A percentile compares a stretch with the other conserved stretches of the same genome.
Evolutionary conservation across 1,284 basidiomycete species (phyloP).

Genomic region (Farysia itapuensis): DNA sequence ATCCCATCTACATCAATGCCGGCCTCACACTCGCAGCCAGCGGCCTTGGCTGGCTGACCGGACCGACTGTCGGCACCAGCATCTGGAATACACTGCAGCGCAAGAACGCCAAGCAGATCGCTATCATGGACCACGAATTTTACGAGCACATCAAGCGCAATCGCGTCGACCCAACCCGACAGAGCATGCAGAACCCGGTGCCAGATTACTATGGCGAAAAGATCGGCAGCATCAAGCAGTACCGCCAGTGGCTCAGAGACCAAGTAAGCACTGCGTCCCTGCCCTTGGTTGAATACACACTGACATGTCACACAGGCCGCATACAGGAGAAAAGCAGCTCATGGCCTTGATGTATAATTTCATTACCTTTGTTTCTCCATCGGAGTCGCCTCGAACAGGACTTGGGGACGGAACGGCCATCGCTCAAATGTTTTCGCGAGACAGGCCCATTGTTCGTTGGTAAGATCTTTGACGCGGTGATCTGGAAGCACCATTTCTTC

Average conservation of each 20-base stretch:
- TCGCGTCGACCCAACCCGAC: slow-evolving; percentile 49
- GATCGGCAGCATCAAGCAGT: slow-evolving; percentile 52
- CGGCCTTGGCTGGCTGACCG: slow-evolving; percentile 53
- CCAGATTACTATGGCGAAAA: slow-evolving; percentile 58
- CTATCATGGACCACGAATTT: slow-evolving; percentile 51
- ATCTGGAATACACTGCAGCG: slow-evolving; percentile 49
- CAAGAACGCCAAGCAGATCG: slow-evolving; percentile 40
- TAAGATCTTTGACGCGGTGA: slow-evolving; percentile 38
- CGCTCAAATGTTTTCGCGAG: slow-evolving; percentile 52
- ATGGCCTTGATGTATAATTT: slow-evolving; percentile 41
- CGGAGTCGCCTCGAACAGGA: slow-evolving; percentile 45
- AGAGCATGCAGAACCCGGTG: slow-evolving; percentile 54
- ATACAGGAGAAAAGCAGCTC: slow-evolving; percentile 51
- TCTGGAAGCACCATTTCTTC: slow-evolving; percentile 39
- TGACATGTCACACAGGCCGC: too few relatives aligned
- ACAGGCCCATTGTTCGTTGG: slow-evolving; percentile 48
- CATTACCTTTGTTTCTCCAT: slow-evolving; percentile 20
- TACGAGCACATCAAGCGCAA: slow-evolving; percentile 49
- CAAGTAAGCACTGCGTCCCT: slow-evolving; percentile 21
- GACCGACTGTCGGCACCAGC: slow-evolving; percentile 44
- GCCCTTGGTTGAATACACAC: too few relatives aligned
- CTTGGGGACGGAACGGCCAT: slow-evolving; percentile 55
- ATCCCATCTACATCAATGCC: slow-evolving; percentile 51
- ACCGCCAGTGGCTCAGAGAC: slow-evolving; percentile 57
- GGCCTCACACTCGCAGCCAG: slow-evolving; percentile 48